Percentiles rank a stretch among this genome's conserved stretches.
These are phyloP conservation scores for Kingdonia uniflora DNA, from an alignment of 164 flowering plant species.

Conservation along the genomic window DNA sequence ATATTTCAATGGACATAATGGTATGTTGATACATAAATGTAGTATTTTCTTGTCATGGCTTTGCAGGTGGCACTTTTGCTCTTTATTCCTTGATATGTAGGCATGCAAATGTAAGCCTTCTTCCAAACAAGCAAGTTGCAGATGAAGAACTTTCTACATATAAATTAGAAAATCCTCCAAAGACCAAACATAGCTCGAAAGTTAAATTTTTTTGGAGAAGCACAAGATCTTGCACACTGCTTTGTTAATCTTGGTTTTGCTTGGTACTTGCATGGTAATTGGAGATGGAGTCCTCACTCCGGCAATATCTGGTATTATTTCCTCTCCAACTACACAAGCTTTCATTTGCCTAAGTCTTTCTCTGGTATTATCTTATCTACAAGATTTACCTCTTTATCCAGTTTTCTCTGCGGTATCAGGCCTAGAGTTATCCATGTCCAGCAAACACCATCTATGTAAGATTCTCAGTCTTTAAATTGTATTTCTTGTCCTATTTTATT, in stretches of 20 bases:
- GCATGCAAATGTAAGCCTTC: constrained; percentile 44
- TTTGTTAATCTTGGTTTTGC: constrained; percentile 64
- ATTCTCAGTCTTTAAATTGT: constrained; percentile 4
- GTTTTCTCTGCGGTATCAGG: constrained; percentile 45
- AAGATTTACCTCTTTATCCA: constrained; percentile 8
- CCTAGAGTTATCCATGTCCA: constrained; percentile 79
- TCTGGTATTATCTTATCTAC: constrained; percentile 1
- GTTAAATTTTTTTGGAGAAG: constrained; percentile 61
- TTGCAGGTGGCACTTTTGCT: constrained; percentile 55
- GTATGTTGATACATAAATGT: neutral
- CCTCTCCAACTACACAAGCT: neutral
- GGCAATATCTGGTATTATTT: constrained; percentile 41
- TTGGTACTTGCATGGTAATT: no score
- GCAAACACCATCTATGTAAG: constrained; percentile 76
- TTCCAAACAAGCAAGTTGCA: constrained; percentile 54
- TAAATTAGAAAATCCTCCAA: constrained; percentile 45
- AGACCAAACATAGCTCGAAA: constrained; percentile 35
- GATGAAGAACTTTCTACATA: constrained; percentile 68
- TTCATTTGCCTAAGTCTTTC: constrained; percentile 1
- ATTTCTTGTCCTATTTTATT: neutral
- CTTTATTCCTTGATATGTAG: constrained; percentile 47
- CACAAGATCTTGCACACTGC: constrained; percentile 64
- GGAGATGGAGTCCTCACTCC: no score
- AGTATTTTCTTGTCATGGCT: constrained; percentile 6
- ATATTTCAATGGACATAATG: neutral